Evolutionary conservation across 169 alveolate genomes (phyloP), one percentile per base, ranked within the genome.

Genomic region (Cryptosporidium sp.): DNA sequence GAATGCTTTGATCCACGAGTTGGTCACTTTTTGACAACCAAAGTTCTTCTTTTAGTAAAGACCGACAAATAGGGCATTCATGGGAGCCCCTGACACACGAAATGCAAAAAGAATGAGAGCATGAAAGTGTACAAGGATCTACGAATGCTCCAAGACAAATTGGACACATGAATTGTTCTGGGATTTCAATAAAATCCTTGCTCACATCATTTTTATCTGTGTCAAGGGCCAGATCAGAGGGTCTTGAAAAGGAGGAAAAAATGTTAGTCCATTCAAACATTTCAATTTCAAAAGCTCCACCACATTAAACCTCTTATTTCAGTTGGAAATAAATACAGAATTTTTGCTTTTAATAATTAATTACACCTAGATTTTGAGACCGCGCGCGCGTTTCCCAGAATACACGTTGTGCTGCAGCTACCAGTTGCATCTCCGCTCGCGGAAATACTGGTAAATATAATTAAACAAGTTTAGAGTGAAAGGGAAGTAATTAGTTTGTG

Each of bases 21-120:
- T 80, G 75, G 89, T 80, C 89, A 80, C 70, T 26, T 44, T 44
- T 80, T 80, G 89, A 80, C 75, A 65, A 48, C 89, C 89, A 80
- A 31, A 62, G 35, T 31, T 62, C 65, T 21, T 80, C 89, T 21
- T 31, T 26, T 42, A 80, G 26, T 6, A 69, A 23, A 26, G 65
- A 80, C 31, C 89, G 80, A 29, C 89, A 80, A 60, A 80, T 80
- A 12, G 89, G 89, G 52, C 89, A 80, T 48, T 80, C 89, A 37
- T 10, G 37, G 0, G 89, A 80, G 4, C 89, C 89, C 31, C 26
- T 60, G n/a, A 80, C 89, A 65, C 89, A 80, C 51, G 73, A 62
- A 12, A 65, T 33, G 23, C 89, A 80, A 33, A 62, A 80, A 26
- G 89, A 62, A 26, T 80, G 89, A 14, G 89, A 62, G 35, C 89